Conservation (phyloP, 176 grass and related monocot genomes). For the Miscanthus lutarioriparius region DNA sequence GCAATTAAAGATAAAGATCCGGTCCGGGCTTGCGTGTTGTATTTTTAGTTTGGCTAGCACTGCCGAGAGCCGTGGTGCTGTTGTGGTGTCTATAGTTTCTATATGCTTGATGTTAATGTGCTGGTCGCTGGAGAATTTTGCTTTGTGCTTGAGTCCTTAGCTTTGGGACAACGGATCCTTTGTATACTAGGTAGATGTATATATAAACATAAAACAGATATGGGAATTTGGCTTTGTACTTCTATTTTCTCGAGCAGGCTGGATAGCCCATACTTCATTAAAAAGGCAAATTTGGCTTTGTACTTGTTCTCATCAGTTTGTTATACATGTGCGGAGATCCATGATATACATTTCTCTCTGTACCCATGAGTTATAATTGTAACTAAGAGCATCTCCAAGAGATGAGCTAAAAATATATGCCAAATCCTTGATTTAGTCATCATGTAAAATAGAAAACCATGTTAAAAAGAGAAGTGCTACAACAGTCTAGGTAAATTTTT, state of each 20-base stretch:
- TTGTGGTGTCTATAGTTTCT: constrained; percentile 19
- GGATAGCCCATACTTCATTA: no score
- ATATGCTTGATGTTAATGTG: constrained; percentile 20
- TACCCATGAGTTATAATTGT: not conserved
- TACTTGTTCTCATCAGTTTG: not conserved
- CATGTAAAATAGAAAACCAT: no score
- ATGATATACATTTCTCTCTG: not conserved
- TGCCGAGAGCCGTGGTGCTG: constrained; percentile 2
- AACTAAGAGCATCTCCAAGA: no score
- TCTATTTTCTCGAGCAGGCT: not conserved
- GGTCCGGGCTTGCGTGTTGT: not conserved
- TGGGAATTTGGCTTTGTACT: not conserved
- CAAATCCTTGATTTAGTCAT: no score
- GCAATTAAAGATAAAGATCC: constrained; percentile 40
- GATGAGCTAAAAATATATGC: no score
- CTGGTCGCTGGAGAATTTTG: not conserved
- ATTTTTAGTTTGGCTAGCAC: constrained; percentile 21
- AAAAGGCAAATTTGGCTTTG: not conserved
- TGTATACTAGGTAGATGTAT: constrained; percentile 9
- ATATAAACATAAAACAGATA: not conserved
- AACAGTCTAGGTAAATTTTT: no score
- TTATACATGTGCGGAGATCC: not conserved
- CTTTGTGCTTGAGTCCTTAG: not conserved
- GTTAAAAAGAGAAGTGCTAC: no score
- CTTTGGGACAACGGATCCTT: not conserved